phyloP scores from a whole-genome alignment of 164 flowering plant species.

The Annona squamosa region DNA sequence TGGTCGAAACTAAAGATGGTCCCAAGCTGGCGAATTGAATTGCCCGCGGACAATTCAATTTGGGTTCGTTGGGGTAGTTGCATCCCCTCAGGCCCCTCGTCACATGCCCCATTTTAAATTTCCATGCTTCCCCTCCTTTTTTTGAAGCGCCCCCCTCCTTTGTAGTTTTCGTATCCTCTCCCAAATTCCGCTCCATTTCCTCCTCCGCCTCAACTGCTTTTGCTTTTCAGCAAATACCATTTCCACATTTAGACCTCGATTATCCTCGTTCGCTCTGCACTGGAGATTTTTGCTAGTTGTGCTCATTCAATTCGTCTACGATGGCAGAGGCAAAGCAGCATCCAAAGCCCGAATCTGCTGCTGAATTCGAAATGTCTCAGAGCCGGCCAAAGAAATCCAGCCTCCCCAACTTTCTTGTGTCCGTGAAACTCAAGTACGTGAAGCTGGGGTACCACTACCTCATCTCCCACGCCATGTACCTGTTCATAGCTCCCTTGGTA shows the following conservation, averaged over 20 bases:
- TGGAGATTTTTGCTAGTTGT: neutral
- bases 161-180: neutral
- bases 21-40: conserved; percentile 1
- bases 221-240: neutral
- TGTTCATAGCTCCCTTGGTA: conserved; percentile 39
- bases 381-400: neutral
- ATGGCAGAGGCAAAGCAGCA: conserved; percentile 3
- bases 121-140: neutral
- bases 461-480: conserved; percentile 55
- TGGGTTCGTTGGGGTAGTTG: conserved; percentile 49
- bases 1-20: neutral
- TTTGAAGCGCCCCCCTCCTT: neutral
- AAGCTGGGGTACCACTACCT: conserved; percentile 66
- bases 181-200: neutral
- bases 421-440: conserved; percentile 52
- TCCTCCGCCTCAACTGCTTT: neutral
- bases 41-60: conserved; percentile 14
- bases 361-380: neutral
- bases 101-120: neutral
- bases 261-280: neutral
- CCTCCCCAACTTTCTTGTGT: conserved; percentile 51
- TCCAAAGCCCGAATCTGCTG: neutral
- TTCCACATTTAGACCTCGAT: neutral
- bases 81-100: conserved; percentile 18
- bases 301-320: neutral